Percentiles rank a stretch among this genome's conserved stretches.
Conservation (phyloP, 805 yeast genomes). For the Clavispora vitiphila region DNA sequence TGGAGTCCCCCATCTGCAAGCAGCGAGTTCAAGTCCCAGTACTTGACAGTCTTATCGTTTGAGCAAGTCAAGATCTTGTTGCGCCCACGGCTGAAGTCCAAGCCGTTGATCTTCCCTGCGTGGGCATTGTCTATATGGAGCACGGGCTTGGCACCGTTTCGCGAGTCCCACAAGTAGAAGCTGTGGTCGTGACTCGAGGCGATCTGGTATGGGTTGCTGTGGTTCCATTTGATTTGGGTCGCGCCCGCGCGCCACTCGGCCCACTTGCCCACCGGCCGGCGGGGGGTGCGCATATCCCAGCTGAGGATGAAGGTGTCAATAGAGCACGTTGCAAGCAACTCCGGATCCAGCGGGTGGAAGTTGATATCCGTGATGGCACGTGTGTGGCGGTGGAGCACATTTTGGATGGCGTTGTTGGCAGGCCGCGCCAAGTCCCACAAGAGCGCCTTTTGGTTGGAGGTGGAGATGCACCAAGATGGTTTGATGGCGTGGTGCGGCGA, state of each 20-base stretch:
- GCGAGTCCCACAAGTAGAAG: slow-evolving; percentile 80
- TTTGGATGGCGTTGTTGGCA: slow-evolving; percentile 68
- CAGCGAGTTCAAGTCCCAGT: slow-evolving; percentile 10
- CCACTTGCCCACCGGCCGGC: slow-evolving; percentile 66
- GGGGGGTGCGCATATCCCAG: slow-evolving; percentile 88
- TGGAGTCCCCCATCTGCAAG: neutral
- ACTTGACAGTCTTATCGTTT: slow-evolving; percentile 72
- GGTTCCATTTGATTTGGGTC: slow-evolving; percentile 92
- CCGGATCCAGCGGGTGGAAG: slow-evolving; percentile 85
- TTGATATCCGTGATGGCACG: slow-evolving; percentile 95
- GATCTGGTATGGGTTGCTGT: slow-evolving; percentile 63
- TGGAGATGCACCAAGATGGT: slow-evolving; percentile 88
- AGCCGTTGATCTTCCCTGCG: slow-evolving; percentile 79
- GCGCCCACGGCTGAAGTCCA: slow-evolving; percentile 68
- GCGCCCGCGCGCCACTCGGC: slow-evolving; percentile 97
- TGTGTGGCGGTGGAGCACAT: slow-evolving; percentile 82
- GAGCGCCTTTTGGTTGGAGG: slow-evolving; percentile 92
- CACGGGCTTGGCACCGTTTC: slow-evolving; percentile 77
- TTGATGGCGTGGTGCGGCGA: slow-evolving; percentile 76
- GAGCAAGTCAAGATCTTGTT: slow-evolving; percentile 74
- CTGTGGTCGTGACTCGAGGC: slow-evolving; percentile 85
- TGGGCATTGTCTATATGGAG: slow-evolving; percentile 64
- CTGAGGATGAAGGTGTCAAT: slow-evolving; percentile 82
- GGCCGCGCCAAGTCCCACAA: slow-evolving; percentile 87
- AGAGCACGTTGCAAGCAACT: slow-evolving; percentile 84